These are phyloP conservation scores for Cryptosporidium baileyi DNA, from an alignment of 169 alveolate species.

Conservation along the genomic window DNA sequence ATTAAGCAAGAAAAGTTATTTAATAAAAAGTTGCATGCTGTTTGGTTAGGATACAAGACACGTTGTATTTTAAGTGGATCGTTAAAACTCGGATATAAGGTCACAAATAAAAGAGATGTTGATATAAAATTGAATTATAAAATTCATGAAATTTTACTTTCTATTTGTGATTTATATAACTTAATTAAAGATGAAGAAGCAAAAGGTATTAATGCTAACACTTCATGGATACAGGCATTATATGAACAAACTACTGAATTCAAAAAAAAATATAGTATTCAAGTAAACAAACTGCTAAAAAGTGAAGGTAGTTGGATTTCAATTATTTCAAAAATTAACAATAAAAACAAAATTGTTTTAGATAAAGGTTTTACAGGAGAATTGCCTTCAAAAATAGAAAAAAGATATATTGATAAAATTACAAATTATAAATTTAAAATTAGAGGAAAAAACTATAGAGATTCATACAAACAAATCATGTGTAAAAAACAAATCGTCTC, in stretches of 20 bases:
- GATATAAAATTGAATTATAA: neutral
- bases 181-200: constrained; percentile 29
- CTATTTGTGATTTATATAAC: constrained; percentile 23
- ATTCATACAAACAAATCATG: too few relatives aligned
- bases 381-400: neutral
- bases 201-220: neutral
- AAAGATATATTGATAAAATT: too few relatives aligned
- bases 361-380: too few relatives aligned
- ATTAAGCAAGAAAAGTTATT: constrained; percentile 7
- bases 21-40: constrained; percentile 3
- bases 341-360: neutral
- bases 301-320: neutral
- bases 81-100: neutral
- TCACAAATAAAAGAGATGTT: neutral
- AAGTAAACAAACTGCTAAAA: neutral
- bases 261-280: neutral
- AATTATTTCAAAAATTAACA: neutral
- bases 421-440: neutral
- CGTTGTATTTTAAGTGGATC: constrained; percentile 28
- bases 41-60: constrained; percentile 62
- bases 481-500: too few relatives aligned
- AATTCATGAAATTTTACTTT: constrained; percentile 14
- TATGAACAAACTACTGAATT: constrained; percentile 35
- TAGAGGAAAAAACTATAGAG: neutral
- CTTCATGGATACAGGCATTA: constrained; percentile 55